Percentiles rank a stretch among this genome's conserved stretches.
phyloP scores from a whole-genome alignment of 2,329 filamentous ascomycete genomes.

The Pleoardoris graminearum region DNA sequence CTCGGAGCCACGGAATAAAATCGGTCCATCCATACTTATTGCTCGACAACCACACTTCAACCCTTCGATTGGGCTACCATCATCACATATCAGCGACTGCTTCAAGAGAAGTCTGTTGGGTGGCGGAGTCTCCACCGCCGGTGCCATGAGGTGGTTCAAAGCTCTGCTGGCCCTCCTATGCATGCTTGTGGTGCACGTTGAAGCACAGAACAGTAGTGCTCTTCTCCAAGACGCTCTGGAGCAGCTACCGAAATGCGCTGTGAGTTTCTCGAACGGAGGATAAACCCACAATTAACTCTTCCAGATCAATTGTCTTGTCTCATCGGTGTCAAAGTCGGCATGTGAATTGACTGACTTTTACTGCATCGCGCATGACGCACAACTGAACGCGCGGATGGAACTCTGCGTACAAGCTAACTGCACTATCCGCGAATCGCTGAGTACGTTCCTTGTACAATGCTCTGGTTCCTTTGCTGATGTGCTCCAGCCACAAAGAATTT shows the following conservation, averaged over 20 bases:
- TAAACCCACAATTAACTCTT: background rate
- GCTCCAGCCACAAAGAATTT: slow-evolving; percentile 46
- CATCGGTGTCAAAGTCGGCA: slow-evolving; percentile 22
- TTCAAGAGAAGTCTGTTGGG: background rate
- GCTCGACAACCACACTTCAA: too few relatives aligned
- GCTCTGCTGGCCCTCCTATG: background rate
- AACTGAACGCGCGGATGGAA: slow-evolving; percentile 20
- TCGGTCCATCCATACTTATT: too few relatives aligned
- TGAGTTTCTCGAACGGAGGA: background rate
- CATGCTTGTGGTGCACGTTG: background rate
- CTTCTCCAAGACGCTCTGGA: slow-evolving; percentile 4
- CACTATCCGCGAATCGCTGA: slow-evolving; percentile 29
- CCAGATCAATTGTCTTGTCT: slow-evolving; percentile 29
- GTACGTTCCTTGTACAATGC: slow-evolving; percentile 16
- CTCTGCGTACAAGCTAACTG: slow-evolving; percentile 27
- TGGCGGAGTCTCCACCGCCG: background rate
- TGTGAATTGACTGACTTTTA: slow-evolving; percentile 30
- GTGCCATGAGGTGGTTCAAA: background rate
- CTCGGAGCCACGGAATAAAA: too few relatives aligned
- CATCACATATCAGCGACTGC: too few relatives aligned
- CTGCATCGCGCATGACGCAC: slow-evolving; percentile 27
- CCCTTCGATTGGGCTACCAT: background rate
- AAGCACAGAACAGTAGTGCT: slow-evolving; percentile 9
- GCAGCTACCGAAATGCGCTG: slow-evolving; percentile 11
- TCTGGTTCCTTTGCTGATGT: slow-evolving; percentile 5